phyloP scores from a whole-genome alignment of 2,329 filamentous ascomycete genomes.

The Rosellinia necatrix region DNA sequence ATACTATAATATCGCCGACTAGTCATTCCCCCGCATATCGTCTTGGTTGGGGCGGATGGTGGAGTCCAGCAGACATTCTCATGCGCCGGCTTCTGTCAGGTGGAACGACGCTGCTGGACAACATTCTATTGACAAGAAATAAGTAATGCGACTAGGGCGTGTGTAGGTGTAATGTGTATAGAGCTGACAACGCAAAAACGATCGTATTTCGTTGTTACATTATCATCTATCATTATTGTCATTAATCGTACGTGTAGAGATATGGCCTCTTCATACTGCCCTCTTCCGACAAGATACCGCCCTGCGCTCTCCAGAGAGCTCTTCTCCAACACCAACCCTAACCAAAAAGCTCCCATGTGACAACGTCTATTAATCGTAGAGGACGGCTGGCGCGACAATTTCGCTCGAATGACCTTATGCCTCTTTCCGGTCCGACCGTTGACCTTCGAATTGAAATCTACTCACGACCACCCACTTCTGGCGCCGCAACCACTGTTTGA shows the following conservation, averaged over 20 bases:
- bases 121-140: not conserved
- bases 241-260: constrained; percentile 35
- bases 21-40: constrained; percentile 14
- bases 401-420: too few relatives aligned
- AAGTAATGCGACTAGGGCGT: not conserved
- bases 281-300: not conserved
- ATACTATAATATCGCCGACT: not conserved
- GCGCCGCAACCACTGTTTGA: too few relatives aligned
- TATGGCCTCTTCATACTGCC: constrained; percentile 1
- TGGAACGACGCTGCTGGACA: not conserved
- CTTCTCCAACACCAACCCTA: not conserved
- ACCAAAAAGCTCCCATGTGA: too few relatives aligned
- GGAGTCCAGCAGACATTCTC: constrained; percentile 15
- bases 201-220: constrained; percentile 38
- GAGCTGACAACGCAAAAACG: constrained; percentile 35
- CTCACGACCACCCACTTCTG: too few relatives aligned
- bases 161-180: not conserved
- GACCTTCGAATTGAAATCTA: too few relatives aligned
- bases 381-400: too few relatives aligned
- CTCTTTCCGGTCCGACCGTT: too few relatives aligned
- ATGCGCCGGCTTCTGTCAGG: constrained; percentile 1
- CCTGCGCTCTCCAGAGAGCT: constrained; percentile 16
- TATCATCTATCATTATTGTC: constrained; percentile 41
- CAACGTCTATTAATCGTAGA: too few relatives aligned
- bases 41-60: not conserved